phyloP scores from a whole-genome alignment of 257 asterid species.

The Cynanchum wilfordii region DNA sequence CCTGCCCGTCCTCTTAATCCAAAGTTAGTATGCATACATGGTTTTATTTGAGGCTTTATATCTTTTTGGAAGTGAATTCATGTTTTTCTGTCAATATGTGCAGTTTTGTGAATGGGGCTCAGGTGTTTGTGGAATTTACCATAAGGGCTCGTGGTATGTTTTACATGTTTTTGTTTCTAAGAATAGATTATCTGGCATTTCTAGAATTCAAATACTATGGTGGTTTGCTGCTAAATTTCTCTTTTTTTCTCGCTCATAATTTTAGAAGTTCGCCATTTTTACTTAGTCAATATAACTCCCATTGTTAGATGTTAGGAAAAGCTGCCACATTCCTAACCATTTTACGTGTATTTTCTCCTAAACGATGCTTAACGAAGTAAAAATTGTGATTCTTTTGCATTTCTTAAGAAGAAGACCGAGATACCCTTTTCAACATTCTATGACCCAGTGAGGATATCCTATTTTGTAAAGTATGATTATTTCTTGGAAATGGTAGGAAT shows the following conservation, averaged over 20 bases:
- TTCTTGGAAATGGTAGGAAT: neutral
- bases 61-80: neutral
- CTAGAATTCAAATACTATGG: neutral
- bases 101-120: neutral
- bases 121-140: constrained; percentile 6
- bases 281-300: neutral
- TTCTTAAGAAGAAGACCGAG: too few species aligned
- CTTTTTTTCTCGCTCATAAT: neutral
- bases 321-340: neutral
- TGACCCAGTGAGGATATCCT: neutral
- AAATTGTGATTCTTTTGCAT: too few species aligned
- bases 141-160: neutral
- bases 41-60: neutral
- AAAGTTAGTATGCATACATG: constrained; percentile 39
- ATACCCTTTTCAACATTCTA: too few species aligned
- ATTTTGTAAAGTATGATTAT: too few species aligned
- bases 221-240: neutral
- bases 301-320: neutral
- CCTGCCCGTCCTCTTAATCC: constrained; percentile 86
- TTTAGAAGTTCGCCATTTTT: neutral
- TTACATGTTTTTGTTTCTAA: neutral
- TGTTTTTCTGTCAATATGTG: neutral
- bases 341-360: too few species aligned
- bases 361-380: too few species aligned
- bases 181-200: neutral